phyloP scores from a whole-genome alignment of 768 basidiomycete species.

The Rhodotorula graminis region DNA sequence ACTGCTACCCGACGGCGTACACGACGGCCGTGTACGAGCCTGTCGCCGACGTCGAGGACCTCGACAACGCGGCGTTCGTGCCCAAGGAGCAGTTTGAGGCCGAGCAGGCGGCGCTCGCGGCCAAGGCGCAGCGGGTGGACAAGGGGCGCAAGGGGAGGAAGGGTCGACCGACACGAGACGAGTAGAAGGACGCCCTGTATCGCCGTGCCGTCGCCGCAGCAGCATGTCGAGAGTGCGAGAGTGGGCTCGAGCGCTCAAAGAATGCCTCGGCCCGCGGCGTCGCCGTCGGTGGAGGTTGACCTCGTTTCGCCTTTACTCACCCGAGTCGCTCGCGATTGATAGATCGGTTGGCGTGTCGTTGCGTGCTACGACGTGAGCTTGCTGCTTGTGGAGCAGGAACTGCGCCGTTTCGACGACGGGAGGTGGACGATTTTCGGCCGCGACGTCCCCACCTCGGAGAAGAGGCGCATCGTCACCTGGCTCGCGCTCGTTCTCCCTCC shows the following conservation, averaged over 20 bases:
- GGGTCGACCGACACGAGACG: background rate
- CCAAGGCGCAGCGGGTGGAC: background rate
- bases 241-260: no score
- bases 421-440: no score
- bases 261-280: no score
- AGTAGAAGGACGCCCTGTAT: no score
- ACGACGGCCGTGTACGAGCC: slow-evolving; percentile 14
- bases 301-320: background rate
- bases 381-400: no score
- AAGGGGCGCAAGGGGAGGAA: background rate
- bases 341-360: no score
- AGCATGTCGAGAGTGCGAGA: background rate
- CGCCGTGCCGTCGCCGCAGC: no score
- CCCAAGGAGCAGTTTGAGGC: slow-evolving; percentile 16
- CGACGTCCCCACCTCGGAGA: background rate
- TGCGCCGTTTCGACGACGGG: no score
- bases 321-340: no score
- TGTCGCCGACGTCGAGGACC: slow-evolving; percentile 21
- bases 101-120: background rate
- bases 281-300: no score
- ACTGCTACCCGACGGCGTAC: slow-evolving; percentile 30
- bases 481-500: no score
- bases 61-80: slow-evolving; percentile 18
- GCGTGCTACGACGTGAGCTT: no score
- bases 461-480: background rate